phyloP scores from a whole-genome alignment of 2,329 filamentous ascomycete genomes.

The Calonectria hongkongensis region DNA sequence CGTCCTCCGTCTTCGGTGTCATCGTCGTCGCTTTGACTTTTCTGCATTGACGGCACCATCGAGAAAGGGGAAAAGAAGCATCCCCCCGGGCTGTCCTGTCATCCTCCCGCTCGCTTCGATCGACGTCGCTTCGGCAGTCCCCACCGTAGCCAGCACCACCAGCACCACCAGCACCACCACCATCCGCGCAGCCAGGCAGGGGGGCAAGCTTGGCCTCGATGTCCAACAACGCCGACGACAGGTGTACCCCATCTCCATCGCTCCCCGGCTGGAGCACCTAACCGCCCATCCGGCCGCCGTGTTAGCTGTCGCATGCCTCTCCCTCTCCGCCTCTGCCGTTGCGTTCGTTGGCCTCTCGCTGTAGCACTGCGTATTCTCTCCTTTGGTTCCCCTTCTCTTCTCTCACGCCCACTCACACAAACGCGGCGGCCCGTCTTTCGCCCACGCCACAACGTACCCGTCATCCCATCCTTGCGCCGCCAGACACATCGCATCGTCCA shows the following conservation, averaged over 20 bases:
- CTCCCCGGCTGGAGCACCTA: constrained; percentile 41
- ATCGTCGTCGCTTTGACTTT: constrained; percentile 12
- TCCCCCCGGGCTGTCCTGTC: constrained; percentile 36
- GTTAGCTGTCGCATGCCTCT: constrained; percentile 29
- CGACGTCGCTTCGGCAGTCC: constrained; percentile 42
- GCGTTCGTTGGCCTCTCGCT: constrained; percentile 8
- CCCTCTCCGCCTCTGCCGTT: neutral
- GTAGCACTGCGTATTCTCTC: constrained; percentile 10
- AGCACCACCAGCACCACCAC: constrained; percentile 54
- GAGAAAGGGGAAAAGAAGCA: constrained; percentile 37
- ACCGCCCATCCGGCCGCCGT: constrained; percentile 2
- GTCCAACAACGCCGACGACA: constrained; percentile 43
- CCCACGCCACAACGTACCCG: constrained; percentile 48
- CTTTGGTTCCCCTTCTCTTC: neutral
- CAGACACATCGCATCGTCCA: constrained; percentile 51
- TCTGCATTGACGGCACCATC: constrained; percentile 22
- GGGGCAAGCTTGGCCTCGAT: constrained; percentile 49
- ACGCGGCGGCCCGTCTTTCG: constrained; percentile 25
- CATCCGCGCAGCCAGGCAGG: constrained; percentile 52
- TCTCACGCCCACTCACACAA: constrained; percentile 33
- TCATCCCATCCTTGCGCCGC: constrained; percentile 47
- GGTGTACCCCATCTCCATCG: constrained; percentile 43
- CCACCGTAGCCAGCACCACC: constrained; percentile 44
- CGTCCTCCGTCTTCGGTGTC: constrained; percentile 20
- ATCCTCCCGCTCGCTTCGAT: constrained; percentile 44